A percentile compares a stretch with the other conserved stretches of the same genome.
phyloP scores from a whole-genome alignment of 225 moss, liverwort and hornwort species.

The Pleurozium schreberi region DNA sequence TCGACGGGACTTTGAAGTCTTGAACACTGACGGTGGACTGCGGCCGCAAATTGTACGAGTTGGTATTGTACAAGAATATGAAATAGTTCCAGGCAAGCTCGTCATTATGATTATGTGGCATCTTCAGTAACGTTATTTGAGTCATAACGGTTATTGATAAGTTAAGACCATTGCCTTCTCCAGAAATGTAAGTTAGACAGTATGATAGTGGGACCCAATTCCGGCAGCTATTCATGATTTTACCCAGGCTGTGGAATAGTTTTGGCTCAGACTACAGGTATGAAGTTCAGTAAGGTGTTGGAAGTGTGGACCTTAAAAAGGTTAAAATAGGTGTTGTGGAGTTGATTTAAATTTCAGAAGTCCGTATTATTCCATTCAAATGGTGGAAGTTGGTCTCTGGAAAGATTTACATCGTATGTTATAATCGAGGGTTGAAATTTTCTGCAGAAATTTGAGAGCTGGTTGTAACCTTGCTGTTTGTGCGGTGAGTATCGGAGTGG shows the following conservation, averaged over 20 bases:
- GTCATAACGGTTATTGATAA: neutral
- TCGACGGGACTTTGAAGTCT: neutral
- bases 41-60: neutral
- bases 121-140: neutral
- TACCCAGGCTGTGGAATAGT: neutral
- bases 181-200: neutral
- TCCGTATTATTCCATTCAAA: neutral
- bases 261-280: neutral
- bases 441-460: neutral
- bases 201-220: neutral
- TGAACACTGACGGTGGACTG: neutral
- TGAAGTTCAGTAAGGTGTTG: neutral
- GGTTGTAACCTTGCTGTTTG: neutral
- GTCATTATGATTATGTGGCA: neutral
- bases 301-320: neutral
- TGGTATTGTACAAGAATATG: neutral
- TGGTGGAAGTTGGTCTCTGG: neutral
- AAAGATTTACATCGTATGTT: neutral
- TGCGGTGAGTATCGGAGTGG: neutral
- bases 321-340: neutral
- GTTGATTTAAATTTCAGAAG: neutral
- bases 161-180: neutral
- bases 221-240: neutral
- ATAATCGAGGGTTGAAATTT: neutral
- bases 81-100: neutral